A percentile compares a stretch with the other conserved stretches of the same genome.
These are phyloP conservation scores for Calophaca sinica DNA, from an alignment of 306 rosid genomes.

Conservation along the genomic window DNA sequence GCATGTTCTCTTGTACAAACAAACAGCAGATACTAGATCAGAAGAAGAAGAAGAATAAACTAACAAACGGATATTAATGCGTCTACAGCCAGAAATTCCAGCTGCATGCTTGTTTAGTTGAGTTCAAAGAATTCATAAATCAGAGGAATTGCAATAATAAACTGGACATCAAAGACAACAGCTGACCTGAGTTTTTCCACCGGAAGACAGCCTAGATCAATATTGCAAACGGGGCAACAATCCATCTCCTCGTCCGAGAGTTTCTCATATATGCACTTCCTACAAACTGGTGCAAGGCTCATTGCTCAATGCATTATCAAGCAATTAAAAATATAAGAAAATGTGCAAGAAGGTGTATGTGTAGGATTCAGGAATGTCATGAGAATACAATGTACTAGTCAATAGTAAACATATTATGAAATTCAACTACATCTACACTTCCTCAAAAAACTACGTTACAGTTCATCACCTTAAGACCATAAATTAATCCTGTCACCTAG, in stretches of 20 bases:
- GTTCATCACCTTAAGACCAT: no score
- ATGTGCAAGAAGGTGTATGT: constrained; percentile 5
- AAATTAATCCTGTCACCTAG: no score
- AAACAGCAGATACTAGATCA: neutral
- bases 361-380: constrained; percentile 14
- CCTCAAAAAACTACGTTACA: no score
- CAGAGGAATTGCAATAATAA: constrained; percentile 11
- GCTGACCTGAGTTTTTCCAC: constrained; percentile 82
- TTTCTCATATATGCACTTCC: constrained; percentile 83
- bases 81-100: constrained; percentile 11
- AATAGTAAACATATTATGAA: neutral
- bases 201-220: constrained; percentile 88
- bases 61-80: constrained; percentile 1
- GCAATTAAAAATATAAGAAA: neutral
- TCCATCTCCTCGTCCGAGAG: constrained; percentile 83
- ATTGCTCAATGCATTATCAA: constrained; percentile 29
- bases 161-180: constrained; percentile 22
- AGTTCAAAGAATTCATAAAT: constrained; percentile 23
- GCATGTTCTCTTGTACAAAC: constrained; percentile 14
- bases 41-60: constrained; percentile 10
- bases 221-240: constrained; percentile 82
- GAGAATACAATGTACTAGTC: neutral
- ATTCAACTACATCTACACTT: neutral
- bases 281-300: constrained; percentile 73
- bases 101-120: constrained; percentile 6